Base-by-base conservation (phyloP, 306 rosid genomes). In the Rosa persica region DNA sequence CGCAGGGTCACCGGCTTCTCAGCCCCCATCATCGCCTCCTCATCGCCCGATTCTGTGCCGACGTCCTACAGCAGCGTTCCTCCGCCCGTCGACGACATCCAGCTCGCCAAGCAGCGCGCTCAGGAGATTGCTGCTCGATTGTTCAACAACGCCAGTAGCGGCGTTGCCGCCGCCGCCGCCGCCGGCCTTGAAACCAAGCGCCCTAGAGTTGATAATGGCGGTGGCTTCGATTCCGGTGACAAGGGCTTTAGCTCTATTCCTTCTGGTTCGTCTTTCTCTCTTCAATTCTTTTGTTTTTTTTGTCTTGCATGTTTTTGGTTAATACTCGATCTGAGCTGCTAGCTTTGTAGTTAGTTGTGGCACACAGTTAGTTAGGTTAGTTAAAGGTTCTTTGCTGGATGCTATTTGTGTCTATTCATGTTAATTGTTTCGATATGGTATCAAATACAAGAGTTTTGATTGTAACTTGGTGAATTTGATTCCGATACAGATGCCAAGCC, bases 71-170 rank as follows among this genome's bases (percentile, higher is more conserved):
- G 86, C 78, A 89, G 71, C 92, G 96, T 88, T 3, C 90, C 92
- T 3, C 93, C 96, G 0, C 89, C 96, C 2, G 82, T 83, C 42
- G 86, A 89, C 54, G 98, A 89, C 62, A 83, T 96, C 81, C 90
- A 90, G 80, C 84, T 86, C n/a, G 97, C 97, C 78, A 96, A 96
- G 83, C 98, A 91, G 80, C 90, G 89, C 2, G 99, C 98, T 3
- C 99, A 96, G 84, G 97, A 93, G 89, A 94, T 96, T 40, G 98
- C 99, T 4, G 90, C 99, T 75, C 97, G 97, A 3, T 86, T 96
- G 82, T 85, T 83, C 74, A 82, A 78, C 87, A 79, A 76, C 81
- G 78, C 76, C 69, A 77, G 81, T 39, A 67, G 48, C 42, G 76
- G 76, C 4, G 79, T 77, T 12, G 88, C 81, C 8, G 85, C 85